A percentile compares a stretch with the other conserved stretches of the same genome.
Evolutionary conservation across 192 early-diverging fungal species (phyloP).

Genomic region (Coemansia sp.): DNA sequence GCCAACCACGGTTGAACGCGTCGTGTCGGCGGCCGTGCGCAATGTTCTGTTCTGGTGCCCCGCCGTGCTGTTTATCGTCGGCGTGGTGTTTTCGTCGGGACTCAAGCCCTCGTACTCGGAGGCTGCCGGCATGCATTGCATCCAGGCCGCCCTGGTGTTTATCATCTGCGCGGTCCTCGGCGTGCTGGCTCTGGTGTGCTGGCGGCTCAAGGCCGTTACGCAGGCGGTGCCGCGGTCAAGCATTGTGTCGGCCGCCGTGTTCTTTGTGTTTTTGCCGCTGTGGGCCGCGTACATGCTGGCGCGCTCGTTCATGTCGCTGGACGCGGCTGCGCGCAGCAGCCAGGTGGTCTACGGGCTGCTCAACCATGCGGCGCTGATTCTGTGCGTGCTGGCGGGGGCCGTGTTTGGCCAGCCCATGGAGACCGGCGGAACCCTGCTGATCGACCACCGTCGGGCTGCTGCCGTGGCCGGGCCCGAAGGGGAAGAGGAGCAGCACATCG

Average conservation of each 20-base stretch:
- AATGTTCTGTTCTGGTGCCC: conserved; percentile 4
- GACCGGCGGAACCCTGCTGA: neutral
- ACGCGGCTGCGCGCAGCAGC: conserved; percentile 9
- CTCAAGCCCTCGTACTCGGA: neutral
- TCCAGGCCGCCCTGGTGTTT: conserved; percentile 9
- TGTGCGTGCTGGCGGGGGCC: neutral
- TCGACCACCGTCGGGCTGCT: neutral
- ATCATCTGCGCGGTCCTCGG: neutral
- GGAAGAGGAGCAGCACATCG: too few relatives aligned
- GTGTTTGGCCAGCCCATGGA: conserved; percentile 15
- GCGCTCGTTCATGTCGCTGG: conserved; percentile 15
- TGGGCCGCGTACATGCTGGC: conserved; percentile 35
- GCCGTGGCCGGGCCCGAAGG: too few relatives aligned
- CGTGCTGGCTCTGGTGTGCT: neutral
- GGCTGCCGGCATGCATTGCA: neutral
- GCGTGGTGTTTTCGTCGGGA: conserved; percentile 1
- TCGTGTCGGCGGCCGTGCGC: neutral
- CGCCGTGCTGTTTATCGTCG: conserved; percentile 3
- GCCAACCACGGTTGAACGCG: neutral
- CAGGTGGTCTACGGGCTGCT: conserved; percentile 14
- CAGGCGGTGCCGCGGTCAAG: neutral
- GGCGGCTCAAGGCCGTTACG: neutral
- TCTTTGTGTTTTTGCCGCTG: conserved; percentile 7
- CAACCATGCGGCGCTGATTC: conserved; percentile 8
- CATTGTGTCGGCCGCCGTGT: neutral